Evolutionary conservation across 345 rosid genomes (phyloP).

Genomic region (Schrenkiella parvula): DNA sequence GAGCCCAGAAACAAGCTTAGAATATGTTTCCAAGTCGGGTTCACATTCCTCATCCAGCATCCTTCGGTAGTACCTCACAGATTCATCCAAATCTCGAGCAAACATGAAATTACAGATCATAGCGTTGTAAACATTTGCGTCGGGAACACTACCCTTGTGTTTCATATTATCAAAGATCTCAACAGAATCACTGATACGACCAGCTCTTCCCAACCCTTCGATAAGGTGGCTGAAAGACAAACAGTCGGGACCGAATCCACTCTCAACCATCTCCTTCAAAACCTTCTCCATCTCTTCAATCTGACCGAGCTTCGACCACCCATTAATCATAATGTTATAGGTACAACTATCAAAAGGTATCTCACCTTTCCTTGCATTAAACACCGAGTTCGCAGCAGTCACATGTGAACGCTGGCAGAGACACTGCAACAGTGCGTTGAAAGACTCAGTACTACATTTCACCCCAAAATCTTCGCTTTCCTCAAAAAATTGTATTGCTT

Average conservation of each 20-base stretch:
- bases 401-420: slow-evolving; percentile 68
- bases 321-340: slow-evolving; percentile 55
- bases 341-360: slow-evolving; percentile 46
- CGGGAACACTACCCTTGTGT: slow-evolving; percentile 45
- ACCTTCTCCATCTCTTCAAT: slow-evolving; percentile 53
- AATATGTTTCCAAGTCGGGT: slow-evolving; percentile 60
- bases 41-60: slow-evolving; percentile 49
- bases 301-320: slow-evolving; percentile 78
- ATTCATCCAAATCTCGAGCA: slow-evolving; percentile 50
- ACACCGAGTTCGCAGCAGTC: slow-evolving; percentile 56
- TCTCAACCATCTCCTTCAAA: slow-evolving; percentile 56
- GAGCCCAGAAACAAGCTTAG: slow-evolving; percentile 53
- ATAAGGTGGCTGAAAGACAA: slow-evolving; percentile 53
- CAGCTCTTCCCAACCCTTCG: slow-evolving; percentile 80
- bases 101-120: slow-evolving; percentile 65
- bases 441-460: slow-evolving; percentile 44
- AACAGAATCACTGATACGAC: slow-evolving; percentile 58
- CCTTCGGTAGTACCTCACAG: slow-evolving; percentile 46
- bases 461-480: slow-evolving; percentile 50
- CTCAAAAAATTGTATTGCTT: slow-evolving; percentile 51
- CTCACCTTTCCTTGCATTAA: slow-evolving; percentile 51
- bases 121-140: slow-evolving; percentile 61
- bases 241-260: slow-evolving; percentile 55
- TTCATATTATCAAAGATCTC: slow-evolving; percentile 51
- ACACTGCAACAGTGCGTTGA: slow-evolving; percentile 63